Percentiles rank a stretch among this genome's conserved stretches.
Conservation (phyloP, 192 early-diverging fungal genomes). For the Fimicolochytrium jonesii region DNA sequence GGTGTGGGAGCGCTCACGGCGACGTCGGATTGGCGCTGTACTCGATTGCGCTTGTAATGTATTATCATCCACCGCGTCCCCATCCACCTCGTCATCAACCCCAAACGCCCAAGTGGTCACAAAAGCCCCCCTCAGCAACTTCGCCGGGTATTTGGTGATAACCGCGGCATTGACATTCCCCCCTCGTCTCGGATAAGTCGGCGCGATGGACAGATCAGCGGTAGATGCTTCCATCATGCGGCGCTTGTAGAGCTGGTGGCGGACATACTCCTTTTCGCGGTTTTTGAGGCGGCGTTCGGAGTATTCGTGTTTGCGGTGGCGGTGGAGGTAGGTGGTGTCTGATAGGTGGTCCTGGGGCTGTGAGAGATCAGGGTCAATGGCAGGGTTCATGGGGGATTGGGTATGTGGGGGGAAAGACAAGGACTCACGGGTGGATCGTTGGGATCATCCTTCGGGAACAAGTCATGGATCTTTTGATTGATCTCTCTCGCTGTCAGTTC, state of each 20-base stretch:
- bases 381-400: background rate
- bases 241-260: slow-evolving; percentile 10
- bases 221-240: too few species aligned
- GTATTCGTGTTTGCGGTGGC: slow-evolving; percentile 17
- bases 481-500: background rate
- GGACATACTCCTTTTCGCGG: slow-evolving; percentile 19
- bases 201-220: too few species aligned
- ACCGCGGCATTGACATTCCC: too few species aligned
- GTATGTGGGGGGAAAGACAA: background rate
- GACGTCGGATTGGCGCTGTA: too few species aligned
- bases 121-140: too few species aligned
- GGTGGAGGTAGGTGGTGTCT: slow-evolving; percentile 6
- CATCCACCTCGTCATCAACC: too few species aligned
- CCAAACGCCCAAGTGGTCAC: too few species aligned
- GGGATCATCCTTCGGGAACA: background rate
- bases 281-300: slow-evolving; percentile 11
- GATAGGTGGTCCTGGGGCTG: background rate
- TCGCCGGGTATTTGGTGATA: too few species aligned
- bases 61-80: too few species aligned
- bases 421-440: background rate
- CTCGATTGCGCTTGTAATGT: too few species aligned
- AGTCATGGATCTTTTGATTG: background rate
- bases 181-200: too few species aligned
- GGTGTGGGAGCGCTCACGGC: too few species aligned
- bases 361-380: background rate